Evolutionary conservation across 495 filamentous ascomycete genomes (phyloP).

Genomic region (Lophiotrema nucula): DNA sequence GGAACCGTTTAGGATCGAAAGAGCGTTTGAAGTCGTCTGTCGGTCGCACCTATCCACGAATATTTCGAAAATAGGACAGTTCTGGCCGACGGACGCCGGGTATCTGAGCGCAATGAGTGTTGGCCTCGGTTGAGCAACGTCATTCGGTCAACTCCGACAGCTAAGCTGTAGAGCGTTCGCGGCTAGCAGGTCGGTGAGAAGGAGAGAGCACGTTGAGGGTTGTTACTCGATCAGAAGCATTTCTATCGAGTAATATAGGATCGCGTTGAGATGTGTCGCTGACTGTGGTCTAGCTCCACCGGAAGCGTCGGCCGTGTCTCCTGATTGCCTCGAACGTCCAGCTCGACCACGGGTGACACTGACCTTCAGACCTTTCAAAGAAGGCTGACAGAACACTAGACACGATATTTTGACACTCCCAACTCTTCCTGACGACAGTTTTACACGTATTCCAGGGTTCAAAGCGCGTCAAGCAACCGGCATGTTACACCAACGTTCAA

Average conservation of each 20-base stretch:
- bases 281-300: neutral
- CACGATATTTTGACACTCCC: too few species aligned
- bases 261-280: slow-evolving; percentile 3
- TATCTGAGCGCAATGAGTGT: too few species aligned
- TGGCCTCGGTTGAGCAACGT: neutral
- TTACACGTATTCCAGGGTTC: too few species aligned
- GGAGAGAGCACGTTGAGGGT: neutral
- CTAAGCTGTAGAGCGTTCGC: slow-evolving; percentile 1
- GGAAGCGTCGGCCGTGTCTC: neutral
- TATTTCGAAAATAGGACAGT: too few species aligned
- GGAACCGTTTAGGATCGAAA: too few species aligned
- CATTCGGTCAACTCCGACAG: slow-evolving; percentile 19
- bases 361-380: neutral
- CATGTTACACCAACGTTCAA: too few species aligned
- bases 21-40: too few species aligned
- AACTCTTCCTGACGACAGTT: too few species aligned
- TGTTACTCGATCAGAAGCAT: slow-evolving; percentile 29
- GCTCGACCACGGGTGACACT: neutral
- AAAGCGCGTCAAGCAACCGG: too few species aligned
- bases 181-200: neutral
- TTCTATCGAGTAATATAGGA: slow-evolving; percentile 33
- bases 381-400: neutral
- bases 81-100: too few species aligned
- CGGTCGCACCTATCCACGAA: too few species aligned
- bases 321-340: neutral